Evolutionary conservation across 2,329 filamentous ascomycete species (phyloP).

Genomic region (Botrytis tulipae): DNA sequence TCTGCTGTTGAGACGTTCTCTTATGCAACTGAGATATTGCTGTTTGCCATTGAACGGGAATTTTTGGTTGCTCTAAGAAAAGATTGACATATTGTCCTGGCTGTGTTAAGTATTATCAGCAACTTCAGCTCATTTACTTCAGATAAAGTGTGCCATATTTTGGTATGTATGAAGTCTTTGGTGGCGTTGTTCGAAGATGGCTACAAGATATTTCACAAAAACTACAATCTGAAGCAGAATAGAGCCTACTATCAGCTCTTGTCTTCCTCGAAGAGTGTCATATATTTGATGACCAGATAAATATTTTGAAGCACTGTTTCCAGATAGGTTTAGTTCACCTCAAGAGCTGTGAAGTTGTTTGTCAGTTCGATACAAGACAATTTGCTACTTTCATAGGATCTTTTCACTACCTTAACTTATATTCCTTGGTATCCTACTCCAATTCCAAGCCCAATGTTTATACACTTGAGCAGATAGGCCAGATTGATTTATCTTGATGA

Average conservation of each 20-base stretch:
- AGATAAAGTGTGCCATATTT: too few relatives aligned
- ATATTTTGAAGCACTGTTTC: too few relatives aligned
- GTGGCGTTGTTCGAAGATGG: not conserved
- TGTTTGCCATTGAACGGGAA: not conserved
- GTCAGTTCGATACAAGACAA: not conserved
- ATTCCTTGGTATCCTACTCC: not conserved
- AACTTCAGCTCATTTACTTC: not conserved
- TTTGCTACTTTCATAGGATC: not conserved
- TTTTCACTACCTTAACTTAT: not conserved
- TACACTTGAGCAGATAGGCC: not conserved
- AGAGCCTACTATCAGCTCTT: not conserved
- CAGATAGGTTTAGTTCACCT: not conserved
- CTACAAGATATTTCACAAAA: too few relatives aligned
- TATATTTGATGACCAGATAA: not conserved
- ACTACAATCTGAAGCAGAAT: too few relatives aligned
- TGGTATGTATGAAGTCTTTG: not conserved
- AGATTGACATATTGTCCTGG: not conserved
- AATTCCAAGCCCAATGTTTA: not conserved
- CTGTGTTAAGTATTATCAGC: fast-evolving
- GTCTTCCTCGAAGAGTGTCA: not conserved
- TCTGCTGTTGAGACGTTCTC: not conserved
- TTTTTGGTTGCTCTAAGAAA: not conserved
- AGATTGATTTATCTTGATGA: not conserved
- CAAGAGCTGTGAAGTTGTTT: not conserved
- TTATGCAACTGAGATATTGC: not conserved